Base-by-base conservation (phyloP, 1,284 basidiomycete genomes). In the Macrocystidia cucumis region DNA sequence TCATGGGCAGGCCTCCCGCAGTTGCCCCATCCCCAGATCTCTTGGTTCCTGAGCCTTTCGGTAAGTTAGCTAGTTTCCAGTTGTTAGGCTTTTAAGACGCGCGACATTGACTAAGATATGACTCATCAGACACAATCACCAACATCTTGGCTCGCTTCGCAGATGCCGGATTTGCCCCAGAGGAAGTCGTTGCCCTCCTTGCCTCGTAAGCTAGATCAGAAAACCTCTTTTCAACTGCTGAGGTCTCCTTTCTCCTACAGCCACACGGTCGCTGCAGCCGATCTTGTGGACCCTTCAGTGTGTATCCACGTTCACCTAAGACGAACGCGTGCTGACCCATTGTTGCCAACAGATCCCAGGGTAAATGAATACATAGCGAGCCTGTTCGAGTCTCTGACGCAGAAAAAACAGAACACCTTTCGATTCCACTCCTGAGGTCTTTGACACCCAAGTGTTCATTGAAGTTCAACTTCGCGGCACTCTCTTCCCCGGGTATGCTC, bases 31-130 rank as follows among this genome's bases (percentile, higher is more conserved):
- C 65, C 14, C 63, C 62, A 9, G 57, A 63, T 29, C 38, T 44
- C 17, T 44, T 62, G 28, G 50, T 69, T 20, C 62, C 65, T n/a
- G 59, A 59, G 39, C 65, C 65, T n/a, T n/a, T n/a, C n/a, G n/a
- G n/a, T n/a, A n/a, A n/a, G n/a, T n/a, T n/a, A n/a, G n/a, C n/a
- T n/a, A n/a, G n/a, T n/a, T n/a, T n/a, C n/a, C n/a, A n/a, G n/a
- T n/a, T n/a, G n/a, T n/a, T n/a, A n/a, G n/a, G n/a, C n/a, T n/a
- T n/a, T n/a, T n/a, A n/a, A n/a, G n/a, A n/a, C n/a, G n/a, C n/a
- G n/a, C n/a, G n/a, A n/a, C n/a, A n/a, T n/a, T n/a, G n/a, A n/a
- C n/a, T n/a, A n/a, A n/a, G n/a, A n/a, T n/a, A n/a, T n/a, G n/a
- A n/a, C n/a, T n/a, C n/a, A 22, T 20, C 37, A 54, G 62, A 67